Evolutionary conservation across 2,329 filamentous ascomycete species (phyloP).

Genomic region (Fusarium mundagurra): DNA sequence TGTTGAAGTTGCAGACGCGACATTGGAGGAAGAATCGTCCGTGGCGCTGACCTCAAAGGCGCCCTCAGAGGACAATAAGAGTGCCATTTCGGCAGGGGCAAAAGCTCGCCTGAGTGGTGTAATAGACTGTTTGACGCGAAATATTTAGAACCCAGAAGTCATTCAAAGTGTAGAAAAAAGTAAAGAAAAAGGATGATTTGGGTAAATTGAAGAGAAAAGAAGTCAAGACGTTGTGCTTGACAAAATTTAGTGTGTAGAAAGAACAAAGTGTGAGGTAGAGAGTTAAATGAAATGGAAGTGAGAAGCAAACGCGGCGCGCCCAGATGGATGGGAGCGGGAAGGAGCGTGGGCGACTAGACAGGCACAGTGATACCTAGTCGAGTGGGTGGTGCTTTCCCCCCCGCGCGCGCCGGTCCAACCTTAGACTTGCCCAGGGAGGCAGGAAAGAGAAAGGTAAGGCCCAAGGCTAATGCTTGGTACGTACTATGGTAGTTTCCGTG

Average conservation of each 20-base stretch:
- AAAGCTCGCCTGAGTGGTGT: slow-evolving; percentile 4
- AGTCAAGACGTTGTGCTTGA: not conserved
- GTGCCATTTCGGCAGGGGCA: slow-evolving; percentile 43
- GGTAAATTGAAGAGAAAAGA: not conserved
- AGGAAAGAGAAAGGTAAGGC: slow-evolving; percentile 5
- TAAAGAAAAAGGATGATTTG: not conserved
- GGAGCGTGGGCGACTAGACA: slow-evolving; percentile 33
- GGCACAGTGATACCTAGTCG: slow-evolving; percentile 10
- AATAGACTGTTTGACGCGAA: slow-evolving; percentile 33
- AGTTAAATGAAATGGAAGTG: slow-evolving; percentile 24
- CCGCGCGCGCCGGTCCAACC: slow-evolving; percentile 36
- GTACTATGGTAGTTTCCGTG: slow-evolving; percentile 22
- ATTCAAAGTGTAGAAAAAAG: slow-evolving; percentile 8
- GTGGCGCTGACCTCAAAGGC: slow-evolving; percentile 42
- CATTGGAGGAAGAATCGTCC: slow-evolving; percentile 57
- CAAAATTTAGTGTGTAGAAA: slow-evolving; percentile 2
- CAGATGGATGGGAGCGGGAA: slow-evolving; percentile 32
- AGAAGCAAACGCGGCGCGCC: slow-evolving; percentile 38
- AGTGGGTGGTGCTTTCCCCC: slow-evolving; percentile 34
- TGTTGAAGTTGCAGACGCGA: slow-evolving; percentile 69
- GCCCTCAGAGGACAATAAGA: slow-evolving; percentile 47
- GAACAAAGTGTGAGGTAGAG: not conserved
- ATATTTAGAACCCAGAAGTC: slow-evolving; percentile 21
- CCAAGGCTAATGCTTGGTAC: slow-evolving; percentile 22
- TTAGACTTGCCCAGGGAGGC: slow-evolving; percentile 27